These are phyloP conservation scores for Sugiyamaella floridensis DNA, from an alignment of 805 yeast genomes.

Conservation along the genomic window DNA sequence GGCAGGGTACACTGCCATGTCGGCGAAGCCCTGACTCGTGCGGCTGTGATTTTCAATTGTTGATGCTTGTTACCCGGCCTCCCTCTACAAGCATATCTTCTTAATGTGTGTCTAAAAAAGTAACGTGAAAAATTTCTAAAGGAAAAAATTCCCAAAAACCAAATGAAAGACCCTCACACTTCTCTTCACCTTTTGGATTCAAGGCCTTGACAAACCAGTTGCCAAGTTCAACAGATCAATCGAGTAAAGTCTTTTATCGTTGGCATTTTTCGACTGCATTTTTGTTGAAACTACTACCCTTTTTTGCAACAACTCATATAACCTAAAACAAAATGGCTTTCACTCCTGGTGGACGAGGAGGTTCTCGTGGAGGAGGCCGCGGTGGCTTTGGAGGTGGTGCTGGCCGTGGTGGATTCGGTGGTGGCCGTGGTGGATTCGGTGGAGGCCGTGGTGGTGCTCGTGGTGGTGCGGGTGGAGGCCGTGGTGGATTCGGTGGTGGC, in stretches of 20 bases:
- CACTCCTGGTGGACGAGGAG: slow-evolving; percentile 51
- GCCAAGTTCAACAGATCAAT: neutral
- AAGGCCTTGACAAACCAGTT: neutral
- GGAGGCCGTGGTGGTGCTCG: slow-evolving; percentile 29
- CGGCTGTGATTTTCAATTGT: neutral
- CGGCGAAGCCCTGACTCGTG: neutral
- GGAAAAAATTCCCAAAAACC: slow-evolving; percentile 1
- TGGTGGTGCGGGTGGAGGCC: slow-evolving; percentile 35
- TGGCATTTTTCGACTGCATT: neutral
- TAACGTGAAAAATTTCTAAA: neutral
- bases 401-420: slow-evolving; percentile 36
- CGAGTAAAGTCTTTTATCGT: neutral
- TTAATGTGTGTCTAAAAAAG: neutral
- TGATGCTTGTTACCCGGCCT: neutral
- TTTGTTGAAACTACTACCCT: neutral
- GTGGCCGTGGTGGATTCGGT: slow-evolving; percentile 32
- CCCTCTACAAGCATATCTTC: neutral
- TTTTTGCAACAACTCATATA: neutral
- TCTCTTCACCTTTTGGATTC: neutral
- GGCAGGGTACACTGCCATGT: neutral
- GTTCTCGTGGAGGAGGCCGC: slow-evolving; percentile 34
- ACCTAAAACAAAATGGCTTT: slow-evolving; percentile 63
- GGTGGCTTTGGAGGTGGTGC: slow-evolving; percentile 42
- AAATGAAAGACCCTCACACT: neutral
- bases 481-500: slow-evolving; percentile 26